Evolutionary conservation across 192 early-diverging fungal species (phyloP).

Genomic region (Coemansia sp.): DNA sequence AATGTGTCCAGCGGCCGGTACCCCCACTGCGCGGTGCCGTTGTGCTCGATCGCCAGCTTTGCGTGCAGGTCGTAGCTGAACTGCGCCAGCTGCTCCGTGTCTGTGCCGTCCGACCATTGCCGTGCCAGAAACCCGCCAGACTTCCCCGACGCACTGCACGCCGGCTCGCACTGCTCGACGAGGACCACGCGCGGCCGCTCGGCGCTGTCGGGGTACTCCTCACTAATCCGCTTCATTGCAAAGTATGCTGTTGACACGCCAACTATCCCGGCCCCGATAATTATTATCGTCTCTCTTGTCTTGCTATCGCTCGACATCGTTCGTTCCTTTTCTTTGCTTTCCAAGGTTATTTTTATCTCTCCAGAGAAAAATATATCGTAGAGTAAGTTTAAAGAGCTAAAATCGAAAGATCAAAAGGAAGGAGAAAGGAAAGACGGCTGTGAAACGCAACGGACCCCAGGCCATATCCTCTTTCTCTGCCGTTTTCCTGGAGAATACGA

Average conservation of each 20-base stretch:
- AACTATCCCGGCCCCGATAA: conserved; percentile 47
- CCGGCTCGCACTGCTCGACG: conserved; percentile 49
- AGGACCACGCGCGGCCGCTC: conserved; percentile 45
- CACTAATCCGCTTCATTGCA: conserved; percentile 30
- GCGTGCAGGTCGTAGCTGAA: conserved; percentile 54
- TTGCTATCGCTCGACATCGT: not conserved
- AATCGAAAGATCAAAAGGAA: not conserved
- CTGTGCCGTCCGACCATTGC: conserved; percentile 54
- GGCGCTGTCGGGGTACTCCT: conserved; percentile 15
- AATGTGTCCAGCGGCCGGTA: conserved; percentile 46
- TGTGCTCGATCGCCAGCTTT: conserved; percentile 41
- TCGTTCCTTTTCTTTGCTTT: not conserved
- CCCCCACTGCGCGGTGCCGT: conserved; percentile 42
- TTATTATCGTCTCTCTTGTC: conserved; percentile 37
- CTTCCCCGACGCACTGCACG: conserved; percentile 51
- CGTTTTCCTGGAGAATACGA: no score
- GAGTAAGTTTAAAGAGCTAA: not conserved
- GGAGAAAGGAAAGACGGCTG: not conserved
- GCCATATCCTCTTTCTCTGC: not conserved
- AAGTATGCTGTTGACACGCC: conserved; percentile 51
- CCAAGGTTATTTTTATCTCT: not conserved
- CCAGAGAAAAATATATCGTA: not conserved
- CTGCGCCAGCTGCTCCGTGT: conserved; percentile 51
- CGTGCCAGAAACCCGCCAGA: conserved; percentile 52
- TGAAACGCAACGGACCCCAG: no score